A percentile compares a stretch with the other conserved stretches of the same genome.
Conservation (phyloP, 129 eudicot species). For the Solidago caesia region DNA sequence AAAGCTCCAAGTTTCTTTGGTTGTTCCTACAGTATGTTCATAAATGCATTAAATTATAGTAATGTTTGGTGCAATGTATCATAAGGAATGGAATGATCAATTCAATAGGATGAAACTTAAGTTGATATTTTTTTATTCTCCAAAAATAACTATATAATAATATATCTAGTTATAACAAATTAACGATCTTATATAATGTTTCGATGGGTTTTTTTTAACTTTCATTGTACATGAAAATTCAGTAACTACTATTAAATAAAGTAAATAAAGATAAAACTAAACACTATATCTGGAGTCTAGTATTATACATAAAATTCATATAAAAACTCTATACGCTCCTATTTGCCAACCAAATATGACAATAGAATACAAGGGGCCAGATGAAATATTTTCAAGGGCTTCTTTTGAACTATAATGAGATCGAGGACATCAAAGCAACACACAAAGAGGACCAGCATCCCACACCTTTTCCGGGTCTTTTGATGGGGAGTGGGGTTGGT, state of each 20-base stretch:
- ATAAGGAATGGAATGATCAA: neutral
- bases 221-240: neutral
- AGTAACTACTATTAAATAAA: neutral
- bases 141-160: neutral
- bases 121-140: neutral
- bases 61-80: neutral
- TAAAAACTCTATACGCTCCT: neutral
- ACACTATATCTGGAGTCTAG: neutral
- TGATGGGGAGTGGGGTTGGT: neutral
- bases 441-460: neutral
- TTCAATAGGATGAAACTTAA: too few species aligned
- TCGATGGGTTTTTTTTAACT: neutral
- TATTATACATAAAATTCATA: neutral
- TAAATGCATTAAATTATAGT: neutral
- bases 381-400: conserved; percentile 12
- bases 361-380: neutral
- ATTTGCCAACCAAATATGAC: neutral
- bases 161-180: neutral
- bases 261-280: neutral
- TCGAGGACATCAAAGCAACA: neutral
- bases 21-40: conserved; percentile 37
- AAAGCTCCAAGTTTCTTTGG: conserved; percentile 27
- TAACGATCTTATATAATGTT: neutral
- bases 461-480: neutral
- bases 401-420: too few species aligned